phyloP scores from a whole-genome alignment of 805 yeast species.

The Jamesozyma gamospora region DNA sequence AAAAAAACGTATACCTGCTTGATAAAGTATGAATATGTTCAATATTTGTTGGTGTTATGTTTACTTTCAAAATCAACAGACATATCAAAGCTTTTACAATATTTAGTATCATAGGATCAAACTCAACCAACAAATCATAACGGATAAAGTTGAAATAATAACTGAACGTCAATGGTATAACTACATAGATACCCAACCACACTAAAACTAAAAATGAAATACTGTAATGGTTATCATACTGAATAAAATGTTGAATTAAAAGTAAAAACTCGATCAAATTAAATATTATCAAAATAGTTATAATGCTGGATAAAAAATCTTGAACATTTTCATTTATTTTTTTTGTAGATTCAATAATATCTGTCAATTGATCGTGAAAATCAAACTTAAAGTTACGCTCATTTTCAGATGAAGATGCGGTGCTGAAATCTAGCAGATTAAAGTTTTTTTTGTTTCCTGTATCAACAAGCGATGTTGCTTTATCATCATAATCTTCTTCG shows the following conservation, averaged over 20 bases:
- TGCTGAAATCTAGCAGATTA: conserved; percentile 5
- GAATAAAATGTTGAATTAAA: background rate
- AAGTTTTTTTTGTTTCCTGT: conserved; percentile 1
- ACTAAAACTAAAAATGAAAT: conserved; percentile 1
- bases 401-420: conserved; percentile 4
- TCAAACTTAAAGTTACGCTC: conserved; percentile 12
- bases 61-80: conserved; percentile 9
- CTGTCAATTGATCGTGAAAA: conserved; percentile 17
- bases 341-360: conserved; percentile 11
- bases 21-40: too few relatives aligned
- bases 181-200: conserved; percentile 13
- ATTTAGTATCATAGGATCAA: conserved; percentile 27
- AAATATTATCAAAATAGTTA: conserved; percentile 14
- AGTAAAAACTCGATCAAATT: conserved; percentile 15
- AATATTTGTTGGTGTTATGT: background rate
- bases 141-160: conserved; percentile 27
- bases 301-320: conserved; percentile 19
- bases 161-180: conserved; percentile 15
- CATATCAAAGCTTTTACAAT: conserved; percentile 17
- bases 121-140: conserved; percentile 19
- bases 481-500: background rate
- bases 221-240: conserved; percentile 1
- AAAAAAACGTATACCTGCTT: too few relatives aligned
- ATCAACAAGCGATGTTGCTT: too few relatives aligned
- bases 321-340: conserved; percentile 18